Base-by-base conservation (phyloP, 768 basidiomycete genomes). In the Lactarius indigo region DNA sequence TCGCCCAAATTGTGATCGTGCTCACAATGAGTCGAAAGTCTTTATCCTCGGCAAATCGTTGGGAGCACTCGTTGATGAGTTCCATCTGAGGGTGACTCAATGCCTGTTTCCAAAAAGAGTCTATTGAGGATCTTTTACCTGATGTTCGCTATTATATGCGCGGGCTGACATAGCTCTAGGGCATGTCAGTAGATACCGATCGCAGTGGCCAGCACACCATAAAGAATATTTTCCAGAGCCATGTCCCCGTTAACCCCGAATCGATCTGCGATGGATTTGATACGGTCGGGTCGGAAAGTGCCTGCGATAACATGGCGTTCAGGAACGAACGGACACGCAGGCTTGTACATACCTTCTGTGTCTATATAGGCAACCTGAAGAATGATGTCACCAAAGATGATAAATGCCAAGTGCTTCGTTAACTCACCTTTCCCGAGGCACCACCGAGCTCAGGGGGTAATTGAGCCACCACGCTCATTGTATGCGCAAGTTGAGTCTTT, bases 401-500 rank as follows among this genome's bases (percentile, higher is more conserved):
- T 37, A 35, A 39, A 28, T 54, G 62, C 59, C 26, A 35, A 63
- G n/a, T n/a, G 35, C 18, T 35, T 56, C 66, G 63, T 64, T 64
- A 52, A 57, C 67, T 55, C 61, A 88, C 91, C 82, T 93, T 96
- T 50, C 96, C 96, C 17, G 90, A 84, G 1, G 92, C 96, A 8
- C 96, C 96, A 7, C 94, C 95, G 72, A 95, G 83, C 59, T 96
- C 94, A 2, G 86, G 80, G 33, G 96, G 96, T 55, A 98, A 84
- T 74, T 98, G 96, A 5, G 93, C 78, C 5, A 95, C 80, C 8
- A 98, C 92, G 72, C 92, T 93, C 84, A 97, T 90, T 15, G 96
- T 98, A 77, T 97, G 96, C 30, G 93, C 94, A 59, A 96, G 81
- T 74, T 98, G 96, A 6, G 96, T 97, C 78, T 96, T 96, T 35